Evolutionary conservation across 257 asterid genomes (phyloP).

Genomic region (Catharanthus roseus): DNA sequence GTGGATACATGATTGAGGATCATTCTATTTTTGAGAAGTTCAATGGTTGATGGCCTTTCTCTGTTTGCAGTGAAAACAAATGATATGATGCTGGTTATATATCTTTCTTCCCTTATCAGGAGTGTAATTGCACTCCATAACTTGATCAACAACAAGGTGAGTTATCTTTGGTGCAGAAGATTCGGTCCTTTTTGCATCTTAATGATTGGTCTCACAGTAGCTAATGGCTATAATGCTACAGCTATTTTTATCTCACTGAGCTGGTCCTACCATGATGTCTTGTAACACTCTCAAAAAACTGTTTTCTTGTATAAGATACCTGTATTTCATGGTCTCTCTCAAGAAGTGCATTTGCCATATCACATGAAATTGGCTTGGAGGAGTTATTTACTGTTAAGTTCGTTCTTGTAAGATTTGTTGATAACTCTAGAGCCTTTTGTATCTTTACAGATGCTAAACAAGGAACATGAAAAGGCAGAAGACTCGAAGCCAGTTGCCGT

Average conservation of each 20-base stretch:
- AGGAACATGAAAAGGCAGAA: conserved; percentile 87
- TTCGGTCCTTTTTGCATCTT: neutral
- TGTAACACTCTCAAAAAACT: neutral
- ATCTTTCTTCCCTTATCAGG: conserved; percentile 84
- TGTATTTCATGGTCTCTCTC: neutral
- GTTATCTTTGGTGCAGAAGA: conserved; percentile 4
- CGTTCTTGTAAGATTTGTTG: neutral
- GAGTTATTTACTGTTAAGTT: neutral
- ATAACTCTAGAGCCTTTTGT: neutral
- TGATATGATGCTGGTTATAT: conserved; percentile 95
- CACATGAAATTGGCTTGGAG: neutral
- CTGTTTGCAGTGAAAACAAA: conserved; percentile 73
- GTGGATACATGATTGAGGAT: neutral
- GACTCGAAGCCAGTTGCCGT: conserved; percentile 72
- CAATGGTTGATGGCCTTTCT: conserved; percentile 1
- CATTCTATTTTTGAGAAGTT: neutral
- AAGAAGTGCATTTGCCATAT: neutral
- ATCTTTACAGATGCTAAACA: conserved; percentile 77
- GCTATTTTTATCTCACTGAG: neutral
- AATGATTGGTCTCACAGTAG: neutral
- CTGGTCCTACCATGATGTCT: neutral
- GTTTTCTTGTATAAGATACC: neutral
- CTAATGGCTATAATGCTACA: neutral
- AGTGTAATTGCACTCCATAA: conserved; percentile 92
- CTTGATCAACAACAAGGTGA: conserved; percentile 90